These are phyloP conservation scores for Mimosa pudica DNA, from an alignment of 306 rosid genomes.

Conservation along the genomic window DNA sequence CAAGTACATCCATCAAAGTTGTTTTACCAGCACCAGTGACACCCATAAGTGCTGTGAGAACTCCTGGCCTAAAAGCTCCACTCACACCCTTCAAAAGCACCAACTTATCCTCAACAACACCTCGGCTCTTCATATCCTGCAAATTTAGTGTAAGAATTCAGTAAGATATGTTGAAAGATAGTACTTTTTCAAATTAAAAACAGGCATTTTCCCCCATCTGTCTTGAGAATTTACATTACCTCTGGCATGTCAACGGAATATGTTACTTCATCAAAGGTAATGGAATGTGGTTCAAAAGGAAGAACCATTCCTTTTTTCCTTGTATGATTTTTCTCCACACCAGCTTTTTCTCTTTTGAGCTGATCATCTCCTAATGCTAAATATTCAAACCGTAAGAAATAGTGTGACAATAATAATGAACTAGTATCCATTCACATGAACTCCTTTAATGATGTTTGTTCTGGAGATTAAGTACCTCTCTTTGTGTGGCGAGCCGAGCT, in stretches of 20 bases:
- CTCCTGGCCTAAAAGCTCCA: slow-evolving; percentile 90
- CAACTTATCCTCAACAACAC: slow-evolving; percentile 64
- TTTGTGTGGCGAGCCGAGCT: slow-evolving; percentile 34
- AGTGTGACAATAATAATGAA: slow-evolving; percentile 24
- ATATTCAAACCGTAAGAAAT: not conserved
- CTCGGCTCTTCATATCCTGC: slow-evolving; percentile 73
- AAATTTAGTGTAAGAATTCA: slow-evolving; percentile 24
- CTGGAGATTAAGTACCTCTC: slow-evolving; percentile 38
- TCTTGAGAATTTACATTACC: slow-evolving; percentile 31
- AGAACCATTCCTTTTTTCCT: slow-evolving; percentile 47
- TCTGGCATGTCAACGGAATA: slow-evolving; percentile 52
- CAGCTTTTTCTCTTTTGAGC: slow-evolving; percentile 24
- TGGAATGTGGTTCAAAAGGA: slow-evolving; percentile 47
- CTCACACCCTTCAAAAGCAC: slow-evolving; percentile 77
- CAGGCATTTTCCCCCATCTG: not conserved
- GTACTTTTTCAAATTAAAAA: slow-evolving; percentile 1
- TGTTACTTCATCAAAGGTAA: slow-evolving; percentile 45
- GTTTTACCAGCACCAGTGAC: slow-evolving; percentile 98
- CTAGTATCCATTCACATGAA: not conserved
- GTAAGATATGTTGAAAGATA: slow-evolving; percentile 8
- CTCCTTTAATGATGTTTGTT: not conserved
- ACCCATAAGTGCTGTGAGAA: slow-evolving; percentile 94
- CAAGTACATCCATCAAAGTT: slow-evolving; percentile 90
- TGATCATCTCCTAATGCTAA: slow-evolving; percentile 35
- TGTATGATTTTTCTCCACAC: slow-evolving; percentile 23